Base-by-base conservation (phyloP, 495 filamentous ascomycete species). In the Parmelia sp. region DNA sequence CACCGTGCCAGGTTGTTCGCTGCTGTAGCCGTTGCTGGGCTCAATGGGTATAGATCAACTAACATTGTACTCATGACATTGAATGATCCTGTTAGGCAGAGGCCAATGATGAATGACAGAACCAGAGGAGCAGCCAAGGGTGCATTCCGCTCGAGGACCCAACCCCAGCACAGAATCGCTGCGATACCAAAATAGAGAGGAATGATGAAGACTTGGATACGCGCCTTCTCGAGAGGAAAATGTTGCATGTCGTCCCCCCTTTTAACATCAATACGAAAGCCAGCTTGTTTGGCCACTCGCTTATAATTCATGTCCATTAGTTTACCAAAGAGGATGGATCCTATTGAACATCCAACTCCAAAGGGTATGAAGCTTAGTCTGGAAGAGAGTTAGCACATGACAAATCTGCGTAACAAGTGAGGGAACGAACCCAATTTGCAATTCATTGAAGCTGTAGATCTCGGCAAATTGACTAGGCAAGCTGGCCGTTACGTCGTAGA, bases 1-100 rank as follows among this genome's bases (percentile, higher is more conserved):
- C 87, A 91, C 10, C 88, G 74, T 0, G 84, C 82, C 12, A 92
- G 73, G 69, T 92, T 91, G 65, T 87, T 88, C 2, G 86, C 84
- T 9, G 88, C 88, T 36, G 86, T 85, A 0, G 83, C 87, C 0
- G 88, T 84, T 0, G 82, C 83, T 0, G 88, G 85, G 3, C 73
- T 80, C 0, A 74, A 70, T 6, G 82, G 83, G 65, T 87, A 83
- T 35, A 90, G 73, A 60, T 90, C 88, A 0, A 90, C 79, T 23
- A 91, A 70, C 65, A 92, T 73, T 0, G 83, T 83, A 62, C 77
- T 78, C 57, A 86, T 75, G 47, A 83, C 80, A 58, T 83, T 86
- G 65, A 84, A 84, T 0, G 80, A 75, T 0, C 81, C 83, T 0
- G 83, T 85, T 27, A 88, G 66, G 0, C 76, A 73, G 27, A 84